Evolutionary conservation across 345 rosid species (phyloP), one percentile per base, ranked within the genome.

Genomic region (Barbarea vulgaris): DNA sequence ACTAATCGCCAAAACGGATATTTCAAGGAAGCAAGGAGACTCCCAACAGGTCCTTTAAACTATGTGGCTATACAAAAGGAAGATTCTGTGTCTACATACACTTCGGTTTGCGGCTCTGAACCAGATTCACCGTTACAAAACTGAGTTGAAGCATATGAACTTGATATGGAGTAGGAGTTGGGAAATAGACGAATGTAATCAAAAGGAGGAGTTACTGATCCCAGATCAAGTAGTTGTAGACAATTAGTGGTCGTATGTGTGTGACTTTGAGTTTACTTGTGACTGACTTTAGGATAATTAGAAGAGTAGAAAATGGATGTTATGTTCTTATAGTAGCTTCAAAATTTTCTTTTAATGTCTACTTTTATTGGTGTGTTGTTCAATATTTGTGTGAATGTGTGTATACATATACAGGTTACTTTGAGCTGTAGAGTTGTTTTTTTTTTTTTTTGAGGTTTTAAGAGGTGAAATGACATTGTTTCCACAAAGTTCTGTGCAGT

Each of bases 11-110:
- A 86, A 74, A 90, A 87, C 74, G 91, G 97, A 41, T 86, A 85
- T 65, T 88, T 84, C 64, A 89, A 85, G 89, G 92, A 88, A 34
- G 34, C 14, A 19, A 58, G 58, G 51, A 78, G 57, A 51, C 81
- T 66, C 51, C 11, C 77, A 3, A 51, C 77, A 12, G 68, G 50
- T 50, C 97, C 96, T 12, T 61, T 92, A 37, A 95, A 95, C 82
- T 92, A 83, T 63, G 97, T 90, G 61, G 89, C 96, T 71, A 76
- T 92, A 37, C 80, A 85, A 19, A 95, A 95, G 75, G 97, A 90
- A 69, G 97, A 95, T 75, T 76, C 93, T 28, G 83, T 84, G n/a
- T 75, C 93, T 1, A 70, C 93, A 5, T 90, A 86, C 79, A 89
- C 96, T 28, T 95, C 93, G 17, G 59, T 89, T 34, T 88, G 82